Percentiles rank a stretch among this genome's conserved stretches.
Evolutionary conservation across 2,329 filamentous ascomycete species (phyloP).

Genomic region (Colletotrichum eremochloae): DNA sequence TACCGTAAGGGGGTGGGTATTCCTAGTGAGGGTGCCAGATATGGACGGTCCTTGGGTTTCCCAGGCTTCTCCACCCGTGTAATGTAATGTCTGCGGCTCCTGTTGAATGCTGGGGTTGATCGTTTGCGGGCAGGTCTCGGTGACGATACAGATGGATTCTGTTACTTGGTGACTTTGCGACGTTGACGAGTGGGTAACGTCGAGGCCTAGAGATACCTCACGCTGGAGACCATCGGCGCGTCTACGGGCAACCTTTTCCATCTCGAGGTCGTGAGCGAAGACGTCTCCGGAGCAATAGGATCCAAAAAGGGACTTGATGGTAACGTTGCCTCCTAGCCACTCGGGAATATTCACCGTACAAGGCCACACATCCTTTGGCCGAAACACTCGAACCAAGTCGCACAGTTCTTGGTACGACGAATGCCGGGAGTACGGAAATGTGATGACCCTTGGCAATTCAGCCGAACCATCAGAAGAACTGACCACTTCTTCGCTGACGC

Average conservation of each 20-base stretch:
- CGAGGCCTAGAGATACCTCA: constrained; percentile 2
- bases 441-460: constrained; percentile 58
- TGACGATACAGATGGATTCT: neutral
- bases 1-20: neutral
- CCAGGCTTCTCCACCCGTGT: neutral
- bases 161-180: neutral
- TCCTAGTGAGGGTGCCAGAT: neutral
- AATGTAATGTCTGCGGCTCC: neutral
- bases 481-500: constrained; percentile 20
- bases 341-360: constrained; percentile 77
- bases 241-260: constrained; percentile 55
- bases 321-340: constrained; percentile 72
- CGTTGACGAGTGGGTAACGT: constrained; percentile 5
- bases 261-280: constrained; percentile 76
- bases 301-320: constrained; percentile 80
- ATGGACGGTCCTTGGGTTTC: neutral
- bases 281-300: constrained; percentile 69
- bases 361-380: constrained; percentile 82
- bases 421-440: constrained; percentile 90
- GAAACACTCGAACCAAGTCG: constrained; percentile 75
- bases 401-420: constrained; percentile 88
- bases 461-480: neutral
- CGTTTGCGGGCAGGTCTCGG: neutral
- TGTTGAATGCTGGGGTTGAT: neutral
- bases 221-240: constrained; percentile 17